phyloP scores from a whole-genome alignment of 345 rosid genomes.

The Viola odorata region DNA sequence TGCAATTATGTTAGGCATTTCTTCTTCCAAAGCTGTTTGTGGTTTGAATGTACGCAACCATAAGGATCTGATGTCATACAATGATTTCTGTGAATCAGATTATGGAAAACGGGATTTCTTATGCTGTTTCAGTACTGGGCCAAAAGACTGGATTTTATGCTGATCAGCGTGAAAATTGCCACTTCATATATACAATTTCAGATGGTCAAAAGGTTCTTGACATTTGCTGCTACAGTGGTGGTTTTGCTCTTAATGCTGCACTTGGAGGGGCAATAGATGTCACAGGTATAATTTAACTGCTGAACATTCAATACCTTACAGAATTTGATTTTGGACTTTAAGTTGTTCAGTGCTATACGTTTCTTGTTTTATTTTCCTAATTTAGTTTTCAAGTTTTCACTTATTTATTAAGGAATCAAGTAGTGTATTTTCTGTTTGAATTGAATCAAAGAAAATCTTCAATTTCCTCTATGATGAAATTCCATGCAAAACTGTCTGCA shows the following conservation, averaged over 20 bases:
- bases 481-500: too few relatives aligned
- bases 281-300: slow-evolving; percentile 33
- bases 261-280: slow-evolving; percentile 65
- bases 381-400: too few relatives aligned
- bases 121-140: slow-evolving; percentile 61
- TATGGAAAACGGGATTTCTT: slow-evolving; percentile 67
- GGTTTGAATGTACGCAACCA: not conserved
- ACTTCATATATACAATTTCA: slow-evolving; percentile 63
- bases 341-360: too few relatives aligned
- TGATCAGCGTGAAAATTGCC: slow-evolving; percentile 75
- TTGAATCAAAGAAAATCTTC: too few relatives aligned
- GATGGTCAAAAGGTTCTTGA: slow-evolving; percentile 70
- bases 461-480: too few relatives aligned
- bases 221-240: slow-evolving; percentile 87
- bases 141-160: slow-evolving; percentile 94
- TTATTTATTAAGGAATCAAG: too few relatives aligned
- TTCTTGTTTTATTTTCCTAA: too few relatives aligned
- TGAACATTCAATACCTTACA: not conserved
- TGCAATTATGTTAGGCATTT: not conserved
- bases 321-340: too few relatives aligned
- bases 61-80: not conserved
- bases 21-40: slow-evolving; percentile 1
- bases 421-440: too few relatives aligned
- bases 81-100: slow-evolving; percentile 35
- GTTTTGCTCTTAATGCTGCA: slow-evolving; percentile 73